phyloP scores from a whole-genome alignment of 148 eudicot genomes.

The Silene latifolia region DNA sequence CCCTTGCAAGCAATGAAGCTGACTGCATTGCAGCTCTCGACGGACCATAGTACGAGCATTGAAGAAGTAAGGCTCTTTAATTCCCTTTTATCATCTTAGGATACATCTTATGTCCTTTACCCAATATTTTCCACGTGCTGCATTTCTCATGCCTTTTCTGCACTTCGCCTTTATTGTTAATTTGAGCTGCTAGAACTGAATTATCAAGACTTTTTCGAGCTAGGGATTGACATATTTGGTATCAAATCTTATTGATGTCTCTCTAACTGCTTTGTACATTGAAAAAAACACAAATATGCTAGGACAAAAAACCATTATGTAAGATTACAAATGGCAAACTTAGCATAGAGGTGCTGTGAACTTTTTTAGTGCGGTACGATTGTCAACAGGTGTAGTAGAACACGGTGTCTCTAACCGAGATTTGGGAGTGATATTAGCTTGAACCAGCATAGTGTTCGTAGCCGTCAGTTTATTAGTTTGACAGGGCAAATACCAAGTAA shows the following conservation, averaged over 20 bases:
- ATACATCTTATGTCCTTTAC: not conserved
- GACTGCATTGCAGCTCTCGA: conserved; percentile 86
- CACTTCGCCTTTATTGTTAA: conserved; percentile 9
- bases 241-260: not conserved
- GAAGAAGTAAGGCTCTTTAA: conserved; percentile 64
- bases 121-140: conserved; percentile 13
- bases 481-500: too few relatives aligned
- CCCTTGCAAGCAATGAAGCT: conserved; percentile 44
- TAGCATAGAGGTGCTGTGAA: not conserved
- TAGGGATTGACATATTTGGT: not conserved
- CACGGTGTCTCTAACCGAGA: too few relatives aligned
- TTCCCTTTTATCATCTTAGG: not conserved
- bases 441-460: too few relatives aligned
- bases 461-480: too few relatives aligned
- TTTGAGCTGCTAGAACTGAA: not conserved
- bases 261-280: not conserved
- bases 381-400: not conserved
- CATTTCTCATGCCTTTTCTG: conserved; percentile 1
- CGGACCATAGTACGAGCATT: conserved; percentile 95
- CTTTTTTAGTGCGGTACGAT: not conserved
- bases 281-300: too few relatives aligned
- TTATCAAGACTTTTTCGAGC: not conserved
- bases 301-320: not conserved
- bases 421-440: not conserved
- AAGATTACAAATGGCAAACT: not conserved